Evolutionary conservation across 345 rosid genomes (phyloP).

Genomic region (Capsella bursapastoris): DNA sequence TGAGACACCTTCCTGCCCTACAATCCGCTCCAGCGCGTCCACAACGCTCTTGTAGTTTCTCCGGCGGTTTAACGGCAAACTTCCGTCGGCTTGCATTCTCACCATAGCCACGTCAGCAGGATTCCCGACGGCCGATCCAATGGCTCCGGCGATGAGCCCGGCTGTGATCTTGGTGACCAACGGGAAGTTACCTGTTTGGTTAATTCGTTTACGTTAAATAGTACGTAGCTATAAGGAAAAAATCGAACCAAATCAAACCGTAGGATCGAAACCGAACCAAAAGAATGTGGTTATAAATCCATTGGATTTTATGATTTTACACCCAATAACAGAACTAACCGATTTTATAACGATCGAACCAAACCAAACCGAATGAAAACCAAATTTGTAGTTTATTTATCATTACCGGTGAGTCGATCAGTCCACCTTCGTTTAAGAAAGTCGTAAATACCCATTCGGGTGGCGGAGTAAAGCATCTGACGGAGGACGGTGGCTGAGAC

Average conservation of each 20-base stretch:
- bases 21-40: slow-evolving; percentile 69
- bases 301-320: neutral
- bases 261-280: neutral
- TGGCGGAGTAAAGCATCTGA: slow-evolving; percentile 88
- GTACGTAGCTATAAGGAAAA: neutral
- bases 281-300: neutral
- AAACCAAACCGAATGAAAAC: neutral
- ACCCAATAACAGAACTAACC: neutral
- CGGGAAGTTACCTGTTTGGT: slow-evolving; percentile 48
- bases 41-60: slow-evolving; percentile 73
- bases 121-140: slow-evolving; percentile 81
- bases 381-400: neutral
- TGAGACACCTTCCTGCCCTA: slow-evolving; percentile 64
- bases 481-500: slow-evolving; percentile 90
- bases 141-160: slow-evolving; percentile 76
- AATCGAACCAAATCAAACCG: neutral
- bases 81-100: slow-evolving; percentile 89
- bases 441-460: slow-evolving; percentile 92
- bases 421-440: slow-evolving; percentile 80
- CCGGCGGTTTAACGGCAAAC: slow-evolving; percentile 67
- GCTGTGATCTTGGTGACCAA: slow-evolving; percentile 64
- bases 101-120: slow-evolving; percentile 96
- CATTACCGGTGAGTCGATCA: slow-evolving; percentile 50
- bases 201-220: neutral
- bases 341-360: neutral